These are phyloP conservation scores for Kodamaea derodonti DNA, from an alignment of 1,139 yeast species.

Conservation along the genomic window DNA sequence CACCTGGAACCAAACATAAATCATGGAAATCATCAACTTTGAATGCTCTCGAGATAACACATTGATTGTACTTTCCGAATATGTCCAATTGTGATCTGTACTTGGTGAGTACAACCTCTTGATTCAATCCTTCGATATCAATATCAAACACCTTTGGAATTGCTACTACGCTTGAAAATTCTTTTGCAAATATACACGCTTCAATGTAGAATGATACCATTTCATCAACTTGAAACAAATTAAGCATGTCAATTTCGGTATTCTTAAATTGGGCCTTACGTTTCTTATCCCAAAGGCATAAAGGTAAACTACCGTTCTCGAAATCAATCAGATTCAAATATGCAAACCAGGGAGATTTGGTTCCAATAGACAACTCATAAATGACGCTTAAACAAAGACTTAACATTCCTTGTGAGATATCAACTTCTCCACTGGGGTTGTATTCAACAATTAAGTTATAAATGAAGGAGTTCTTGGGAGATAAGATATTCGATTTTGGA, in stretches of 20 bases:
- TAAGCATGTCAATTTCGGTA: conserved; percentile 65
- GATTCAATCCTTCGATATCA: conserved; percentile 1
- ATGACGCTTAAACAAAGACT: conserved; percentile 66
- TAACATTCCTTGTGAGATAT: conserved; percentile 50
- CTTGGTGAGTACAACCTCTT: conserved; percentile 2
- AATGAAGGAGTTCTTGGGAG: conserved; percentile 59
- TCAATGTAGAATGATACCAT: conserved; percentile 50
- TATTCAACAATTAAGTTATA: conserved; percentile 65
- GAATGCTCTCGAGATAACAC: conserved; percentile 76
- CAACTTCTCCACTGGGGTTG: conserved; percentile 24
- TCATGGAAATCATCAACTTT: conserved; percentile 73
- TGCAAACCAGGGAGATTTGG: conserved; percentile 70
- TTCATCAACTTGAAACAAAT: conserved; percentile 59
- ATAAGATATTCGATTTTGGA: conserved; percentile 51
- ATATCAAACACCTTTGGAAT: conserved; percentile 38
- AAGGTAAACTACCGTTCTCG: conserved; percentile 40
- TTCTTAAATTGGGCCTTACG: conserved; percentile 50
- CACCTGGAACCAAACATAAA: conserved; percentile 82
- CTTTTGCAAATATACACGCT: conserved; percentile 48
- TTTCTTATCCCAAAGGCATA: conserved; percentile 60
- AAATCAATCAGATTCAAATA: conserved; percentile 58
- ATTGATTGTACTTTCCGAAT: conserved; percentile 52
- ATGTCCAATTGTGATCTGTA: conserved; percentile 22
- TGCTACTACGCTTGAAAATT: conserved; percentile 21
- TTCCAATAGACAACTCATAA: conserved; percentile 55